Evolutionary conservation across 2,329 filamentous ascomycete species (phyloP).

Genomic region (Xylaria sp.): DNA sequence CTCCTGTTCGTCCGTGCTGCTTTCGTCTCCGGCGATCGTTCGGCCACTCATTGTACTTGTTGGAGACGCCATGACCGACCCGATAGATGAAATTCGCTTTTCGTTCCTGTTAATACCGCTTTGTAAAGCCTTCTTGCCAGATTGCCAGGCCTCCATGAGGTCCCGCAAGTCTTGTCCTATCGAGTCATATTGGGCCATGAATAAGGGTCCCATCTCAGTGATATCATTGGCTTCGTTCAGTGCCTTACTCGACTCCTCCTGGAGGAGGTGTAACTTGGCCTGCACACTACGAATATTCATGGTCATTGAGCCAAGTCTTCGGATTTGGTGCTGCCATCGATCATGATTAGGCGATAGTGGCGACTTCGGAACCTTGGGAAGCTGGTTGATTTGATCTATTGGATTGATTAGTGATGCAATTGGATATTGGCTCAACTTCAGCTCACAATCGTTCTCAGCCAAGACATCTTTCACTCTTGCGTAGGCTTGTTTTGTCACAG

Average conservation of each 20-base stretch:
- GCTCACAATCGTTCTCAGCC: constrained; percentile 81
- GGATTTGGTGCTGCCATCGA: constrained; percentile 84
- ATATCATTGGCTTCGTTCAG: constrained; percentile 79
- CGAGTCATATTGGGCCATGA: constrained; percentile 93
- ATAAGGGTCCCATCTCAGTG: constrained; percentile 77
- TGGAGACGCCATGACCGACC: constrained; percentile 66
- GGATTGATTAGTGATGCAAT: constrained; percentile 13
- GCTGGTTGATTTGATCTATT: constrained; percentile 51
- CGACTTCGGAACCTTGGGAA: constrained; percentile 67
- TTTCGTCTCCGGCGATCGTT: constrained; percentile 67
- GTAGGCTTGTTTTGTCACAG: constrained; percentile 70
- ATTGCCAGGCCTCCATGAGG: constrained; percentile 86
- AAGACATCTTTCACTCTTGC: constrained; percentile 75
- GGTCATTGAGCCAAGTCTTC: constrained; percentile 87
- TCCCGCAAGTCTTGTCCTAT: constrained; percentile 88
- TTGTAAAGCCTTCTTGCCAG: constrained; percentile 84
- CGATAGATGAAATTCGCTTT: constrained; percentile 73
- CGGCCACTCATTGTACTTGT: constrained; percentile 74
- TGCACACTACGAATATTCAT: constrained; percentile 91
- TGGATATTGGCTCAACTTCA: background rate
- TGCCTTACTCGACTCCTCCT: constrained; percentile 86
- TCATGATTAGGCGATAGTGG: constrained; percentile 80
- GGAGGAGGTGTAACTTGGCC: constrained; percentile 90
- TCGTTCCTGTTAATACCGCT: constrained; percentile 85
- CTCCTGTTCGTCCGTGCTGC: constrained; percentile 67